Evolutionary conservation across 805 yeast species (phyloP), one percentile per base, ranked within the genome.

Genomic region (Lipomyces kockii): DNA sequence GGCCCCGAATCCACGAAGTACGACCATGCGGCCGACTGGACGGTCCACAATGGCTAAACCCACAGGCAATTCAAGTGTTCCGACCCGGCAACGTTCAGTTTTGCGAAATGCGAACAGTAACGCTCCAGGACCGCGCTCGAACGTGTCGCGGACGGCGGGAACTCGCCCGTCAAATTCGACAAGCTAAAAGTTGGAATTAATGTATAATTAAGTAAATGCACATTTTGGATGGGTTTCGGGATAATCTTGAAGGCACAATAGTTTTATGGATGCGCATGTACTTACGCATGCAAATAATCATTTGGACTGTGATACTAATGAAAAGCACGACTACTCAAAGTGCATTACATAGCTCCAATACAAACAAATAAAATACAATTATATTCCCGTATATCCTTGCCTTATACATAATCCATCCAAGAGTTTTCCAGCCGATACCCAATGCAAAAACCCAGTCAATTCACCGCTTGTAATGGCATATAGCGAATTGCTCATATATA

Each of bases 41-140:
- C n/a, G 27, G 9, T 9, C 62, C 17, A 20, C 63, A 6, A 22
- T 25, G 11, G 12, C 63, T 37, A 52, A 43, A 29, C 0, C 55
- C 7, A 52, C 17, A 22, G 29, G n/a, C 55, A 29, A 14, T 25
- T 37, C 60, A 2, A 17, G 63, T 17, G 34, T 29, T 25, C 35
- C 39, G 39, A 17, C 39, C 12, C 46, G 51, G 35, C 51, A 64
- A 20, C 53, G 63, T 12, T 46, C 60, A 32, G 63, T 61, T 11
- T 35, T 57, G n/a, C 35, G 52, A 61, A 61, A 22, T 17, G 29
- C 62, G 12, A 60, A 61, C 27, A 60, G 52, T 51, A 60, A 17
- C 20, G 43, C 60, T 12, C 14, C 60, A 32, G 34, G 27, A 9
- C 6, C n/a, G 34, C 29, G 34, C 17, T 8, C 22, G 8, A 56